A percentile compares a stretch with the other conserved stretches of the same genome.
phyloP scores from a whole-genome alignment of 2,329 filamentous ascomycete genomes.

The Whalleya microplaca region DNA sequence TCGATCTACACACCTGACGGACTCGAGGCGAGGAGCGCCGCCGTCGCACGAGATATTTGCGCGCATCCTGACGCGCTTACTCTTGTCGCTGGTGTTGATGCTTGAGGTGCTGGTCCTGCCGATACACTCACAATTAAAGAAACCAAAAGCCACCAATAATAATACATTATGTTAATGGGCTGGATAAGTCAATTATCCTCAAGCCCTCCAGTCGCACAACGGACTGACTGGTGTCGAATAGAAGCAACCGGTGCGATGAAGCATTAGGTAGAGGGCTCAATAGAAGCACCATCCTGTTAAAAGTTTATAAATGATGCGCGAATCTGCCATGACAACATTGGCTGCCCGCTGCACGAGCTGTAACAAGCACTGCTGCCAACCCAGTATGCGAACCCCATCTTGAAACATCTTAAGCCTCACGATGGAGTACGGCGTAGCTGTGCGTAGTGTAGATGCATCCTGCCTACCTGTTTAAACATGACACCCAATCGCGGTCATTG shows the following conservation, averaged over 20 bases:
- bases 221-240: background rate
- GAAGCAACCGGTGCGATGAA: background rate
- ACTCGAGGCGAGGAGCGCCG: slow-evolving; percentile 20
- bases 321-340: background rate
- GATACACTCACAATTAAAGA: slow-evolving; percentile 16
- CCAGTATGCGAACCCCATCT: slow-evolving; percentile 3
- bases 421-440: background rate
- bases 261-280: background rate
- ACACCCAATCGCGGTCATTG: background rate
- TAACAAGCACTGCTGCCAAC: background rate
- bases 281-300: background rate
- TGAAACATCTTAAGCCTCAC: slow-evolving; percentile 11
- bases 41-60: slow-evolving; percentile 20
- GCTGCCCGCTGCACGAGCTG: background rate
- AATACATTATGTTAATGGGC: slow-evolving; percentile 5
- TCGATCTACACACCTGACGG: slow-evolving; percentile 20
- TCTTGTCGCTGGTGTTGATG: slow-evolving; percentile 3
- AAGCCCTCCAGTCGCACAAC: background rate
- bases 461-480: slow-evolving; percentile 3
- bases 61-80: slow-evolving; percentile 29
- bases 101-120: slow-evolving; percentile 24
- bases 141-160: slow-evolving; percentile 7
- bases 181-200: slow-evolving; percentile 21
- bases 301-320: background rate
- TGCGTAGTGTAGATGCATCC: background rate